Percentiles rank a stretch among this genome's conserved stretches.
Conservation (phyloP, 306 rosid species). For the Ceratonia siliqua region DNA sequence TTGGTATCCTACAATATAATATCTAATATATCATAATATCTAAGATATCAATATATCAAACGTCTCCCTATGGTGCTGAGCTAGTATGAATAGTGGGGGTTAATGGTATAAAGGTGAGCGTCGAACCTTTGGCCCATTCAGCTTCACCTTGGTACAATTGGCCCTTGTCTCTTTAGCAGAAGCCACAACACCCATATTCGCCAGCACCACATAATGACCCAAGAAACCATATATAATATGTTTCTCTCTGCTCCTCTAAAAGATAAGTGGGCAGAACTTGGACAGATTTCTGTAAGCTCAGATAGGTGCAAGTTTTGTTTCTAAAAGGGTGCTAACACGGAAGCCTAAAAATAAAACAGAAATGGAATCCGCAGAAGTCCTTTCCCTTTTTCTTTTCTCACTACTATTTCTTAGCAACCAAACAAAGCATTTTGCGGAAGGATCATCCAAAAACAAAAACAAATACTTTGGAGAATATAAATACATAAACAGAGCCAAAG, state of each 20-base stretch:
- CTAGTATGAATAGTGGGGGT: not conserved
- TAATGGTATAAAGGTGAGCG: not conserved
- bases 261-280: not conserved
- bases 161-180: not conserved
- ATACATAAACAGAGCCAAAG: not conserved
- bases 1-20: too few relatives aligned
- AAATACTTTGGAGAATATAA: not conserved
- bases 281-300: not conserved
- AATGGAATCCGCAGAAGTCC: not conserved
- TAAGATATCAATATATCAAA: too few relatives aligned
- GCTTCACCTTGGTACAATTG: not conserved
- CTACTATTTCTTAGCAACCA: not conserved
- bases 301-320: not conserved
- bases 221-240: not conserved
- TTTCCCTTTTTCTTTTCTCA: not conserved
- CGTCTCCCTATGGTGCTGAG: not conserved
- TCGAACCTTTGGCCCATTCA: not conserved
- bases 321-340: not conserved
- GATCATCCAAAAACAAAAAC: not conserved
- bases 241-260: not conserved
- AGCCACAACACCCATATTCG: not conserved
- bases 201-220: not conserved
- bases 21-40: too few relatives aligned
- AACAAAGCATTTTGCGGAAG: not conserved
- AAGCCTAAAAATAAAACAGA: not conserved